Percentiles rank a stretch among this genome's conserved stretches.
These are phyloP conservation scores for Pleurotus pulmonarius DNA, from an alignment of 768 basidiomycete species.

Conservation along the genomic window DNA sequence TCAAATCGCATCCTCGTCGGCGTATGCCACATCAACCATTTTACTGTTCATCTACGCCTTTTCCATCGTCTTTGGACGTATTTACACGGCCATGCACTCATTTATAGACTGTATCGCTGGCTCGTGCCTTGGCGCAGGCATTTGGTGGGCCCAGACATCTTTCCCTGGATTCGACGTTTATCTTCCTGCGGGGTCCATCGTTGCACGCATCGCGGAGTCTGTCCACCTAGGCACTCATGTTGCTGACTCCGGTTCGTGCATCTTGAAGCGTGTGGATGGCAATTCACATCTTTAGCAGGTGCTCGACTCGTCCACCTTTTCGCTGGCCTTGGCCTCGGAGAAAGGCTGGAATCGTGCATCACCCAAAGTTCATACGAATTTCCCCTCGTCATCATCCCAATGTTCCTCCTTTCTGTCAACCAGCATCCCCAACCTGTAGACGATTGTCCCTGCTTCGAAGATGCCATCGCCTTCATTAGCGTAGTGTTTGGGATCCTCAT, in stretches of 20 bases:
- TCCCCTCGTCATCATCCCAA: conserved; percentile 54
- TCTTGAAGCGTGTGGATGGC: conserved; percentile 21
- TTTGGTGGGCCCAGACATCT: conserved; percentile 59
- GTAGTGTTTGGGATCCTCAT: conserved; percentile 75
- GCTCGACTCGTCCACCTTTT: conserved; percentile 28
- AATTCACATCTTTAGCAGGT: conserved; percentile 14
- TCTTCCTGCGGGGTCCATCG: not conserved
- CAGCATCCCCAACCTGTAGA: conserved; percentile 93
- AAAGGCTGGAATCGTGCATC: conserved; percentile 32
- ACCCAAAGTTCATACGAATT: conserved; percentile 44
- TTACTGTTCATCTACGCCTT: conserved; percentile 56
- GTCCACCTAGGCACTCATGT: not conserved
- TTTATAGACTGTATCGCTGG: conserved; percentile 73
- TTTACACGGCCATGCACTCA: conserved; percentile 89
- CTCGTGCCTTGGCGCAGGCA: conserved; percentile 54
- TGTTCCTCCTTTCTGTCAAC: conserved; percentile 76
- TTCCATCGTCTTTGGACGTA: conserved; percentile 74
- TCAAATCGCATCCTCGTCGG: conserved; percentile 38
- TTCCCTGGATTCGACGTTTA: conserved; percentile 4
- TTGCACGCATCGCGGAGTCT: conserved; percentile 1
- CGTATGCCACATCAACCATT: conserved; percentile 38
- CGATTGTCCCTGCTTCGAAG: conserved; percentile 97
- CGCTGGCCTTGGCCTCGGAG: conserved; percentile 32
- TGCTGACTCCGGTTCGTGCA: conserved; percentile 5
- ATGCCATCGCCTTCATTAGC: conserved; percentile 90